Percentiles rank a stretch among this genome's conserved stretches.
Conservation (phyloP, 176 grass and related monocot species). For the Juncus effusus region DNA sequence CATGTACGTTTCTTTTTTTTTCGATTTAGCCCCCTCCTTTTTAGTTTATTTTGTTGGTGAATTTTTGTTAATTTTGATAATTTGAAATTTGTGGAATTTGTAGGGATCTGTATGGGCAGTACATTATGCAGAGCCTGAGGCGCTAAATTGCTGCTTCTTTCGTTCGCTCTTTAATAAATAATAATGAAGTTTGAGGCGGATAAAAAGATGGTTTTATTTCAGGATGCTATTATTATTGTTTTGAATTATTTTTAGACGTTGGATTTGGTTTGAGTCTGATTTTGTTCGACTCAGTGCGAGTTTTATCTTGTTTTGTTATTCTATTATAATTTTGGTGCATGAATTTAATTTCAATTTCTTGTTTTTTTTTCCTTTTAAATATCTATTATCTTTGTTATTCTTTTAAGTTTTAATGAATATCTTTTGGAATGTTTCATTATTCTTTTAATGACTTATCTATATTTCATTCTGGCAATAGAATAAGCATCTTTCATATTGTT, state of each 20-base stretch:
- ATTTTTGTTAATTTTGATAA: background rate
- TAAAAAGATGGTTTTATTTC: slow-evolving; percentile 1
- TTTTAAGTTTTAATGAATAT: no score
- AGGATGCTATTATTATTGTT: background rate
- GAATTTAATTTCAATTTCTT: no score
- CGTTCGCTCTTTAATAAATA: background rate
- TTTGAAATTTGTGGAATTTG: background rate
- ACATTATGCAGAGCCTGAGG: slow-evolving; percentile 51
- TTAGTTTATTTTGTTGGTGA: background rate
- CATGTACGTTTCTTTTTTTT: slow-evolving; percentile 43
- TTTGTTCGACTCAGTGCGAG: background rate
- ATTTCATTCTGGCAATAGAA: no score
- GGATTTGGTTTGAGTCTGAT: background rate
- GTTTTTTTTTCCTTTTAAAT: no score
- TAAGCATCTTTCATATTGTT: no score
- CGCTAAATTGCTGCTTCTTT: slow-evolving; percentile 30
- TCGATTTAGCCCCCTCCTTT: background rate
- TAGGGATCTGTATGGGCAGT: slow-evolving; percentile 57
- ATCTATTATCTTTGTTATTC: no score
- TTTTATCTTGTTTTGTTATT: slow-evolving; percentile 10
- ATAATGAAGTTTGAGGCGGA: background rate
- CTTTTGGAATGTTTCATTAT: no score
- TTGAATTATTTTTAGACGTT: no score
- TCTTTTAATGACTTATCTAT: no score
- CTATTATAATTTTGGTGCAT: slow-evolving; percentile 2